Evolutionary conservation across 495 filamentous ascomycete species (phyloP).

Genomic region (Neurospora discreta): DNA sequence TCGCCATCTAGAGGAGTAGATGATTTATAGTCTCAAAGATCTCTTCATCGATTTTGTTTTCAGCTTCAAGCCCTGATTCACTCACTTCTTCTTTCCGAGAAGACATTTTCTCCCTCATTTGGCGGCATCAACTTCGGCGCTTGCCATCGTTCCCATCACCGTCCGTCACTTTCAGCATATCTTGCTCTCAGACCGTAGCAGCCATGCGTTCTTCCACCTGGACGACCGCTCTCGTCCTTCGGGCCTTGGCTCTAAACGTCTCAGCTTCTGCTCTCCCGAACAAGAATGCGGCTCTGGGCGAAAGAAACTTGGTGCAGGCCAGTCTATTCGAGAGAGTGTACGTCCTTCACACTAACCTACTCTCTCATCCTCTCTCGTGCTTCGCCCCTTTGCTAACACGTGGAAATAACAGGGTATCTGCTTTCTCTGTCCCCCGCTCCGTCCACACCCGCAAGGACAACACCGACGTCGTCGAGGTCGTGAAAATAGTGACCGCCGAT

Average conservation of each 20-base stretch:
- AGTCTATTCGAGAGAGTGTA: background rate
- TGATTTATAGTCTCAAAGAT: background rate
- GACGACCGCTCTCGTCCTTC: background rate
- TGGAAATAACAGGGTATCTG: background rate
- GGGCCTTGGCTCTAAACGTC: background rate
- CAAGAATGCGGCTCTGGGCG: background rate
- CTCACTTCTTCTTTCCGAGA: background rate
- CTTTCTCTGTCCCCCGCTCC: background rate
- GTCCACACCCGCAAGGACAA: background rate
- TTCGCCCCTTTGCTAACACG: background rate
- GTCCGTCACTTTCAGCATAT: background rate
- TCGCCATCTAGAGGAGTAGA: background rate
- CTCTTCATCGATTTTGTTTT: background rate
- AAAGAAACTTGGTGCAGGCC: background rate
- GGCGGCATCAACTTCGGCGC: background rate
- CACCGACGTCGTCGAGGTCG: background rate
- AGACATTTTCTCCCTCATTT: background rate
- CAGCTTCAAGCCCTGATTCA: no score
- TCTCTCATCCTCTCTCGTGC: background rate
- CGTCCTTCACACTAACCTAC: background rate
- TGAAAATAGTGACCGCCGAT: background rate
- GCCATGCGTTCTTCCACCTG: background rate
- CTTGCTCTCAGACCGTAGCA: background rate
- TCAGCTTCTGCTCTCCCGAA: background rate
- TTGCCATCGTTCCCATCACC: background rate